These are phyloP conservation scores for Thalassiosira hispida DNA, from an alignment of 352 stramenopile species.

Conservation along the genomic window DNA sequence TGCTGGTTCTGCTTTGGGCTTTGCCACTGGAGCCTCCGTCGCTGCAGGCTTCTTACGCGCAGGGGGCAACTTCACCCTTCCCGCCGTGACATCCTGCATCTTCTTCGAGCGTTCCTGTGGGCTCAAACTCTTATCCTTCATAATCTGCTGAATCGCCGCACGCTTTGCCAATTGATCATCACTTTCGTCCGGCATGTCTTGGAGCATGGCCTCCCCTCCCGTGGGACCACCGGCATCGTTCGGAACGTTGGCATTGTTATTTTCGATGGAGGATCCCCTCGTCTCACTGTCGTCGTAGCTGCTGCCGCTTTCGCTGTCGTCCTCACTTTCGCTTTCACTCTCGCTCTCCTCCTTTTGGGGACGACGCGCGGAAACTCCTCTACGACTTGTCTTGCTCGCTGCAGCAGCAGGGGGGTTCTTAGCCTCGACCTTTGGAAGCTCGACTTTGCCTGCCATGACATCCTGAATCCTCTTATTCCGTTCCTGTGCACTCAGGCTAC, in stretches of 20 bases:
- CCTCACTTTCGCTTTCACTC: not conserved
- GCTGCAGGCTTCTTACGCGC: not conserved
- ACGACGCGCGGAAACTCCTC: not conserved
- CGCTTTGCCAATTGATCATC: slow-evolving; percentile 12
- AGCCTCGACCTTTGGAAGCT: slow-evolving; percentile 15
- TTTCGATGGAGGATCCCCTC: not conserved
- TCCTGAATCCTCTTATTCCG: slow-evolving; percentile 53
- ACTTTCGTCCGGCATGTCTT: slow-evolving; percentile 23
- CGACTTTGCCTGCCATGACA: slow-evolving; percentile 44
- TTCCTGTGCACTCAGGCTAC: slow-evolving; percentile 33
- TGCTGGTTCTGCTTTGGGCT: not conserved
- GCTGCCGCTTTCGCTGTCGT: not conserved
- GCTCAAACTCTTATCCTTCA: slow-evolving; percentile 27
- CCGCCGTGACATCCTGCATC: slow-evolving; percentile 22
- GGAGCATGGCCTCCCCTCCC: slow-evolving; percentile 15
- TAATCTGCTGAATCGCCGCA: slow-evolving; percentile 18
- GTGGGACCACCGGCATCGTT: not conserved
- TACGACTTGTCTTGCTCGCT: too few relatives aligned
- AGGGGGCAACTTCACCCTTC: slow-evolving; percentile 2
- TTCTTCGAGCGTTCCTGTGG: slow-evolving; percentile 9
- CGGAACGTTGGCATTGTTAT: not conserved
- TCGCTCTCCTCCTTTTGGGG: not conserved
- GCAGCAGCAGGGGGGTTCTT: not conserved
- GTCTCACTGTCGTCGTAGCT: not conserved
- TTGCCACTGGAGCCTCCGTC: too few relatives aligned